Conservation (phyloP, 805 yeast genomes). For the Ogataea kodamae region DNA sequence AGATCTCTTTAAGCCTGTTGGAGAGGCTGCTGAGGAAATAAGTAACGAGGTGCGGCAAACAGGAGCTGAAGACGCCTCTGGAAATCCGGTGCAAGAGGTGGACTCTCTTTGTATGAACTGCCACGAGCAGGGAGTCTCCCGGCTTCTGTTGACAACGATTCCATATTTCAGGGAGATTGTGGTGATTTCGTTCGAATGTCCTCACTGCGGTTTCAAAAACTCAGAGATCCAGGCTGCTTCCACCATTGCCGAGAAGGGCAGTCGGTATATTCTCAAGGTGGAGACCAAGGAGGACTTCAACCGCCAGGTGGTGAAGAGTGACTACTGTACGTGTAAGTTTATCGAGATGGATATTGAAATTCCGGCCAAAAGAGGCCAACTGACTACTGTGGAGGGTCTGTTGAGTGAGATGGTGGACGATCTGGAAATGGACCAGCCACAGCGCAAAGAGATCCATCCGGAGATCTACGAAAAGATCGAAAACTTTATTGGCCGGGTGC, state of each 20-base stretch:
- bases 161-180: slow-evolving; percentile 91
- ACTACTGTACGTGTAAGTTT: slow-evolving; percentile 76
- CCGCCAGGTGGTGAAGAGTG: slow-evolving; percentile 90
- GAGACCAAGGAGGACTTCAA: slow-evolving; percentile 71
- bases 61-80: slow-evolving; percentile 79
- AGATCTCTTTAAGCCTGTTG: slow-evolving; percentile 55
- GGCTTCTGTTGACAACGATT: slow-evolving; percentile 79
- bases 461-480: slow-evolving; percentile 73
- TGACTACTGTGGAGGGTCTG: slow-evolving; percentile 90
- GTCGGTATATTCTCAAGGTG: slow-evolving; percentile 64
- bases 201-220: slow-evolving; percentile 89
- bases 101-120: slow-evolving; percentile 97
- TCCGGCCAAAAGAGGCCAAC: slow-evolving; percentile 91
- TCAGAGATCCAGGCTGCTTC: slow-evolving; percentile 96
- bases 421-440: slow-evolving; percentile 74
- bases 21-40: slow-evolving; percentile 47
- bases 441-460: slow-evolving; percentile 71
- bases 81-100: slow-evolving; percentile 93
- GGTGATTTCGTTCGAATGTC: slow-evolving; percentile 92
- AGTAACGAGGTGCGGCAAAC: slow-evolving; percentile 38
- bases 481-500: slow-evolving; percentile 59
- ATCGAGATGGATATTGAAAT: slow-evolving; percentile 87
- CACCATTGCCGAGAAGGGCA: slow-evolving; percentile 83
- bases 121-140: slow-evolving; percentile 77
- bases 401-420: slow-evolving; percentile 80